phyloP scores from a whole-genome alignment of 169 alveolate genomes.

The Plasmodium gallinaceum region DNA sequence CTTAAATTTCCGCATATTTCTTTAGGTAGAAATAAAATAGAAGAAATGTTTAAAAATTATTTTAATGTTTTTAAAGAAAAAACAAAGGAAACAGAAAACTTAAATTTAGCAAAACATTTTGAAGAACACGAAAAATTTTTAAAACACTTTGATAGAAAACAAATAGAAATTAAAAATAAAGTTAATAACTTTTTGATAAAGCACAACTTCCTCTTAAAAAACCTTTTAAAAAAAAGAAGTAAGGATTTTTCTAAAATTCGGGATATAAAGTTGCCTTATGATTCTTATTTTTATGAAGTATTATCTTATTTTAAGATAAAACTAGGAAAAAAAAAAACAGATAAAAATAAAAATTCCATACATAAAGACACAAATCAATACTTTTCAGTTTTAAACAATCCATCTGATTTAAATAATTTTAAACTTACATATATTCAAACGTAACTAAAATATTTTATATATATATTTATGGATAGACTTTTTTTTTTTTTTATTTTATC shows the following conservation, averaged over 20 bases:
- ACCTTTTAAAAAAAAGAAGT: conserved; percentile 6
- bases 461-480: neutral
- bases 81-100: conserved; percentile 60
- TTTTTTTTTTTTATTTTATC: neutral
- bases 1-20: conserved; percentile 42
- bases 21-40: conserved; percentile 41
- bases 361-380: neutral
- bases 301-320: conserved; percentile 23
- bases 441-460: conserved; percentile 8
- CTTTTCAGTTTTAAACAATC: conserved; percentile 48
- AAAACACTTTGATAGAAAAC: conserved; percentile 27
- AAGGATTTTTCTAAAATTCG: conserved; percentile 4
- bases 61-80: conserved; percentile 65
- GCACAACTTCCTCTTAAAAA: conserved; percentile 11
- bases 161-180: conserved; percentile 32
- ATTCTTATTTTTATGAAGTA: conserved; percentile 53
- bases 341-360: neutral
- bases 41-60: conserved; percentile 50
- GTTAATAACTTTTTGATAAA: neutral
- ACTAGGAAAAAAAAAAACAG: neutral
- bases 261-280: conserved; percentile 29
- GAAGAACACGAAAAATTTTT: conserved; percentile 24
- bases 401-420: conserved; percentile 24
- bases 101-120: conserved; percentile 38
- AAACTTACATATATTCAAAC: neutral